These are phyloP conservation scores for Solanum boliviense DNA, from an alignment of 257 asterid genomes.

Conservation along the genomic window DNA sequence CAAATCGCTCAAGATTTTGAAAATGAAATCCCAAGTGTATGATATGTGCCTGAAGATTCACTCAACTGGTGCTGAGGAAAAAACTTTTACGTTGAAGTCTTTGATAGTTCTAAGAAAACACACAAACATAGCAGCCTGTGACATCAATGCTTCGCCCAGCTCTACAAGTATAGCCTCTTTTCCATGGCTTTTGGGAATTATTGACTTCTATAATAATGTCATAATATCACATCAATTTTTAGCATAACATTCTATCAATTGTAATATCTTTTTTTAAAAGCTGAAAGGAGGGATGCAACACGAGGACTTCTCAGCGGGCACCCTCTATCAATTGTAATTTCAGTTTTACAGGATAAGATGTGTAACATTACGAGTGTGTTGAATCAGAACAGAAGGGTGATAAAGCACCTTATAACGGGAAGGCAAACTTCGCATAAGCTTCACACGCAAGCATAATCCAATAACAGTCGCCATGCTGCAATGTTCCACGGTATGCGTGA, in stretches of 20 bases:
- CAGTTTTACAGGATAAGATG: neutral
- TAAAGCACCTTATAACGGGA: conserved; percentile 60
- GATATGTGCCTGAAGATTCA: neutral
- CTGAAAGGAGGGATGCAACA: neutral
- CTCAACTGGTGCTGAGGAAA: neutral
- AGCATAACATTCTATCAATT: neutral
- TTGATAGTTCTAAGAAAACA: neutral
- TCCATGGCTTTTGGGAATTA: neutral
- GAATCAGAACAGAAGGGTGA: neutral
- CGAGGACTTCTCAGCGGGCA: neutral
- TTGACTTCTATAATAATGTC: neutral
- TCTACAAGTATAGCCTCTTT: neutral
- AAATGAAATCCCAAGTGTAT: neutral
- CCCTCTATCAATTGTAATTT: neutral
- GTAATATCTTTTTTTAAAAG: no score
- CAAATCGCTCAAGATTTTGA: neutral
- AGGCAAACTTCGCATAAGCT: conserved; percentile 84
- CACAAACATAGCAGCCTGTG: neutral
- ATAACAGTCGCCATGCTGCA: conserved; percentile 90
- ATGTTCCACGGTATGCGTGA: conserved; percentile 93
- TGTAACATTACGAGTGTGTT: neutral
- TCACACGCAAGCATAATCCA: conserved; percentile 90
- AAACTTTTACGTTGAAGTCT: neutral
- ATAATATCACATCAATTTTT: neutral
- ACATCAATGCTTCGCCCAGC: neutral